Evolutionary conservation across 225 moss, liverwort and hornwort genomes (phyloP), one percentile per base, ranked within the genome.

Genomic region (Pseudisothecium myosuroides): DNA sequence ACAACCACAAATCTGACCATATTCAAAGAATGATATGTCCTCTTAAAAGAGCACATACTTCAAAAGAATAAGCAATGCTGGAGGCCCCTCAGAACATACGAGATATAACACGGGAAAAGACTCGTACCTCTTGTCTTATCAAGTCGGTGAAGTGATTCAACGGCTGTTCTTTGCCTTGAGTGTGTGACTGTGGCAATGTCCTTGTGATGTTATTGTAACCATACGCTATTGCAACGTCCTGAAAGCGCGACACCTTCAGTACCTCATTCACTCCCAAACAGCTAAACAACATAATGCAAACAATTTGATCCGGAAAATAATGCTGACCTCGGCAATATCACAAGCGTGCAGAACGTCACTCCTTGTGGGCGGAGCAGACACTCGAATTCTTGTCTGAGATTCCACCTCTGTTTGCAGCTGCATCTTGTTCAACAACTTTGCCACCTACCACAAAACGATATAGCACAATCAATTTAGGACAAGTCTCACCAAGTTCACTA

Each of bases 221-320:
- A 90, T 93, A 94, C 28, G 97, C 95, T 73, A 99, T 97, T 58
- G 99, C 99, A 81, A 99, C 99, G 89, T 99, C 99, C 97, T 99
- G 96, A 94, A 81, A 91, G 47, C 45, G 73, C 31, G 68, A 56
- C 82, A 91, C 36, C 72, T 37, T 88, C 62, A 90, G 75, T 83
- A 59, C 8, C 66, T 84, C 76, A 91, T 59, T 62, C 63, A 80
- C 82, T 79, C 50, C 86, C 71, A 68, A 67, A 71, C 20, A 76
- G 73, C 76, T 75, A 37, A 37, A 82, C 61, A 85, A 61, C 59
- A 88, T 15, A 78, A 87, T n/a, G 16, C 31, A 62, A 81, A 69
- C 50, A 80, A 31, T 73, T 26, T 72, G 58, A 77, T 78, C 64
- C 43, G 36, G 28, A 59, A 88, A 68, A 39, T 73, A 84, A 43